phyloP scores from a whole-genome alignment of 1,284 basidiomycete species.

The Cutaneotrichosporon sp. region DNA sequence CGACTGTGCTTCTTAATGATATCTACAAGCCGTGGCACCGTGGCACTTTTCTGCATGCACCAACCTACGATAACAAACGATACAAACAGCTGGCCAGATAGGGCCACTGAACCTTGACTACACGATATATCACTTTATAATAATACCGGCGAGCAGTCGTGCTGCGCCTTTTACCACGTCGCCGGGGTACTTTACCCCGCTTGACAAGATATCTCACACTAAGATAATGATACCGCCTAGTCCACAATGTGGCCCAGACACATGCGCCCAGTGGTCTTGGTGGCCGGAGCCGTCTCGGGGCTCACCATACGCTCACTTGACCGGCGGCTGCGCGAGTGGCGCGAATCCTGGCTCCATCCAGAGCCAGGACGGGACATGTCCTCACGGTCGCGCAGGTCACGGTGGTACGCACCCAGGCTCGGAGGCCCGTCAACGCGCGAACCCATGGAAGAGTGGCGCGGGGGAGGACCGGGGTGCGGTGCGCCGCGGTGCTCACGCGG shows the following conservation, averaged over 20 bases:
- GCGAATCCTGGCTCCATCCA: conserved; percentile 11
- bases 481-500: conserved; percentile 9
- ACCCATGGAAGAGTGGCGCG: conserved; percentile 10
- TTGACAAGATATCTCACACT: no score
- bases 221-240: no score
- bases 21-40: no score
- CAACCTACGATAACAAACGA: no score
- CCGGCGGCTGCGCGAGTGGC: conserved; percentile 6
- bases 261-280: conserved; percentile 18
- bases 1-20: no score
- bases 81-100: no score
- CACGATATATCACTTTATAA: background rate
- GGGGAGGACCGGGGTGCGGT: conserved; percentile 1
- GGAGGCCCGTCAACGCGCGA: conserved; percentile 16
- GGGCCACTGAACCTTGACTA: background rate
- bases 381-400: conserved; percentile 8
- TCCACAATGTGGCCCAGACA: conserved; percentile 22
- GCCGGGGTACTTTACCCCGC: no score
- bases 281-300: conserved; percentile 7
- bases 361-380: conserved; percentile 11
- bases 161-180: background rate
- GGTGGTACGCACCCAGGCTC: conserved; percentile 11
- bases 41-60: background rate
- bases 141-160: background rate
- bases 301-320: conserved; percentile 5